These are phyloP conservation scores for Capsicum pubescens DNA, from an alignment of 257 asterid genomes.

Conservation along the genomic window DNA sequence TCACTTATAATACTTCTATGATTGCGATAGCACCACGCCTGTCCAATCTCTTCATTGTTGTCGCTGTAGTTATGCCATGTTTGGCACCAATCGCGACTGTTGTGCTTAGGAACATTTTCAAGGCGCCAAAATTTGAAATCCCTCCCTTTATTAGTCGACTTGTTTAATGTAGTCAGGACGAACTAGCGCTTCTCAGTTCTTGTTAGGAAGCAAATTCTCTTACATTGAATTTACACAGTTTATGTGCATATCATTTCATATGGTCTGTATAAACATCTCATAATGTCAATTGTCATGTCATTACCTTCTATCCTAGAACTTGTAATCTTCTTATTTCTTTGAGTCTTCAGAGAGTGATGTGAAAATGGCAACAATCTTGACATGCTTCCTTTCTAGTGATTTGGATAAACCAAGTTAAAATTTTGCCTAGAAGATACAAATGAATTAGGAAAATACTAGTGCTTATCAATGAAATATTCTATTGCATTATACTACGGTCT, in stretches of 20 bases:
- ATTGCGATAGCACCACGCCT: constrained; percentile 36
- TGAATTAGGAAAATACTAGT: not conserved
- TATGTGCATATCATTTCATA: not conserved
- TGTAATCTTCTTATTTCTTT: not conserved
- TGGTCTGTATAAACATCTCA: not conserved
- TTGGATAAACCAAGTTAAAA: too few relatives aligned
- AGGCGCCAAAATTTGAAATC: not conserved
- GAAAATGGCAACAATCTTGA: not conserved
- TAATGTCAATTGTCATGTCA: not conserved
- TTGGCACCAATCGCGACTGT: constrained; percentile 14
- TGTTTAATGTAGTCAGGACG: not conserved
- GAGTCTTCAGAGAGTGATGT: not conserved
- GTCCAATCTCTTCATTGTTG: not conserved
- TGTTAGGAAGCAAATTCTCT: not conserved
- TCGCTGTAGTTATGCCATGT: constrained; percentile 37
- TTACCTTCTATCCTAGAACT: not conserved
- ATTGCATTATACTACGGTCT: not conserved
- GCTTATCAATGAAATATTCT: not conserved
- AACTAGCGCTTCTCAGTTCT: not conserved
- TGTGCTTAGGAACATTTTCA: constrained; percentile 35
- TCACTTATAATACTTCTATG: constrained; percentile 51
- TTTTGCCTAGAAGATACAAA: too few relatives aligned
- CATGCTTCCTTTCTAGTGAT: too few relatives aligned
- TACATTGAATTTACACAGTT: too few relatives aligned
- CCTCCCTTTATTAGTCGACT: not conserved